phyloP scores from a whole-genome alignment of 2,329 filamentous ascomycete genomes.

The Hypoxylon sp. region DNA sequence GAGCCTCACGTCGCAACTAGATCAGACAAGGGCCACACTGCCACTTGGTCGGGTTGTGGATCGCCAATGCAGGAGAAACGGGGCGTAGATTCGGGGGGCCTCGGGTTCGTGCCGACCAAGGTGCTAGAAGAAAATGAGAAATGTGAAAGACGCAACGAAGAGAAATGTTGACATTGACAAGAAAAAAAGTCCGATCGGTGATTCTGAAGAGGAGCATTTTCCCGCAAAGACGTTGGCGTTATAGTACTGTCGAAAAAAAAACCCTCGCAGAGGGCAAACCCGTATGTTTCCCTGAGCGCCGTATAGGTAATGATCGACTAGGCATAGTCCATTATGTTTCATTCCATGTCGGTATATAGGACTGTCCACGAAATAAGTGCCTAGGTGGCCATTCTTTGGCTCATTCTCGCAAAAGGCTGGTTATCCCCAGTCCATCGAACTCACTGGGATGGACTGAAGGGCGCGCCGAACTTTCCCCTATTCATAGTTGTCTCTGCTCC shows the following conservation, averaged over 20 bases:
- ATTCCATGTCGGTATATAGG: too few species aligned
- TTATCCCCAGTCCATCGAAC: too few species aligned
- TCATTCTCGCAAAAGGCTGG: too few species aligned
- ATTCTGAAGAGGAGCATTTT: slow-evolving; percentile 16
- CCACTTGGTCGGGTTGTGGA: slow-evolving; percentile 38
- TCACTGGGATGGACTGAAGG: too few species aligned
- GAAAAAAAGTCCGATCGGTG: slow-evolving; percentile 17
- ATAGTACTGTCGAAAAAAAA: slow-evolving; percentile 29
- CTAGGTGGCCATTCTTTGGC: too few species aligned
- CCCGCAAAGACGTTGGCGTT: slow-evolving; percentile 7
- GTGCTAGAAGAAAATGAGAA: slow-evolving; percentile 33
- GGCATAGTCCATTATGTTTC: too few species aligned
- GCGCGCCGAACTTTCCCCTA: too few species aligned
- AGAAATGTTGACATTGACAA: slow-evolving; percentile 23
- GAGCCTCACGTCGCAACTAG: too few species aligned
- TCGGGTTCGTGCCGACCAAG: slow-evolving; percentile 38
- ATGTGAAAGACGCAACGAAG: slow-evolving; percentile 28
- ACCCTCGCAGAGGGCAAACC: slow-evolving; percentile 27
- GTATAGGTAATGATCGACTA: too few species aligned
- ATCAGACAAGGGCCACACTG: too few species aligned
- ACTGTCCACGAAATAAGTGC: too few species aligned
- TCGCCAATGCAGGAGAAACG: slow-evolving; percentile 48
- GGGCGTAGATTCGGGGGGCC: slow-evolving; percentile 40
- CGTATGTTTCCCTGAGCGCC: too few species aligned
- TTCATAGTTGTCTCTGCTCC: not conserved